Conservation (phyloP, 2,329 filamentous ascomycete genomes). For the Colletotrichum limetticola region DNA sequence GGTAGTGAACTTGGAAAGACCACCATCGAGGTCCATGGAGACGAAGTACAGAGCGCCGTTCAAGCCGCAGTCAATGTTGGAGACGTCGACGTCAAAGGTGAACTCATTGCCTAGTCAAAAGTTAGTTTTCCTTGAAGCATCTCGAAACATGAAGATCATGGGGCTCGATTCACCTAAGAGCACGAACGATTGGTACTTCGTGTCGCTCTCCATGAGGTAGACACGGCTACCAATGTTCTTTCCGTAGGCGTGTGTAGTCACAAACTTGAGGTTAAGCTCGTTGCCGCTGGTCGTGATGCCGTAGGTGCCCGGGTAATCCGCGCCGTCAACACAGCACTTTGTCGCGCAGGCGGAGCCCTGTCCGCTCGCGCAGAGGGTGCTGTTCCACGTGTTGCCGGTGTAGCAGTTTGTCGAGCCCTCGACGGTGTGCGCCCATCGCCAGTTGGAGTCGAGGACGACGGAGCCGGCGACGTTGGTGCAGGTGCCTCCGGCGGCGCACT, state of each 20-base stretch:
- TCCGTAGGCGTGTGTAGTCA: conserved; percentile 60
- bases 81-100: conserved; percentile 78
- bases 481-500: conserved; percentile 60
- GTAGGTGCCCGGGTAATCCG: conserved; percentile 62
- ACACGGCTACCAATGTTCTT: conserved; percentile 66
- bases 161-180: conserved; percentile 54
- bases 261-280: conserved; percentile 66
- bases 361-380: conserved; percentile 44
- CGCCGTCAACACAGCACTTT: conserved; percentile 64
- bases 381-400: conserved; percentile 61
- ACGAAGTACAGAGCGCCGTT: conserved; percentile 78
- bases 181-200: conserved; percentile 73
- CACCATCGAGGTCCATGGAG: conserved; percentile 68
- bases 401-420: conserved; percentile 65
- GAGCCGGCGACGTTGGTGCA: conserved; percentile 61
- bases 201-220: conserved; percentile 72
- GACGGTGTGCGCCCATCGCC: conserved; percentile 67
- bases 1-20: conserved; percentile 57
- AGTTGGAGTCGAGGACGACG: conserved; percentile 69
- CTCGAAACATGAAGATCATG: too few species aligned
- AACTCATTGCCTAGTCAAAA: conserved; percentile 68
- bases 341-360: conserved; percentile 55
- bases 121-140: neutral
- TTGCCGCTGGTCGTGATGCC: conserved; percentile 64
- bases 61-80: conserved; percentile 73